Percentiles rank a stretch among this genome's conserved stretches.
These are phyloP conservation scores for Chloridella minuta DNA, from an alignment of 352 stramenopile genomes.

Conservation along the genomic window DNA sequence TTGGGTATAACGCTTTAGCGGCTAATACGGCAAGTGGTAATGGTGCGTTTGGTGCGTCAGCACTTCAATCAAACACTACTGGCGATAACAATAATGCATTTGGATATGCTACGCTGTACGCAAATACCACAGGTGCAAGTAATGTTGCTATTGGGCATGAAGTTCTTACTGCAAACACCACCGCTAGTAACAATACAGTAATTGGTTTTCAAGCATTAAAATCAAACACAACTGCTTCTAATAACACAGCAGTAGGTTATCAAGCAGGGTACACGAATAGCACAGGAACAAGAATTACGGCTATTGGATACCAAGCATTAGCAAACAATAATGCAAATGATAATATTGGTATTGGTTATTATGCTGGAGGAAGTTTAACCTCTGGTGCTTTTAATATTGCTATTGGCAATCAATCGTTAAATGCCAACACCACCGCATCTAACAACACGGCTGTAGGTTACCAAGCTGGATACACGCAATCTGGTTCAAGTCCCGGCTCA, in stretches of 20 bases:
- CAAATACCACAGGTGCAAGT: not conserved
- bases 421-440: not conserved
- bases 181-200: slow-evolving; percentile 2
- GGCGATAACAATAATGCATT: not conserved
- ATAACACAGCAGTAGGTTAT: not conserved
- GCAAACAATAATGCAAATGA: not conserved
- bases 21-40: too few species aligned
- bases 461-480: not conserved
- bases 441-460: not conserved
- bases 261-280: not conserved
- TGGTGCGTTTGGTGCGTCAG: too few species aligned
- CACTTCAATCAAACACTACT: too few species aligned
- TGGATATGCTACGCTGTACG: not conserved
- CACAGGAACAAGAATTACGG: not conserved
- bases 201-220: not conserved
- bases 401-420: not conserved
- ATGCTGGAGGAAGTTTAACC: too few species aligned
- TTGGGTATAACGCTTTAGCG: not conserved
- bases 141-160: not conserved
- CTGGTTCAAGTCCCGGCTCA: not conserved
- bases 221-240: not conserved
- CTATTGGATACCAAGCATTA: not conserved
- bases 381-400: not conserved
- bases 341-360: not conserved
- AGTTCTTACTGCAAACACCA: not conserved